Conservation (phyloP, 2,329 filamentous ascomycete genomes). For the Scedosporium minutisporum region DNA sequence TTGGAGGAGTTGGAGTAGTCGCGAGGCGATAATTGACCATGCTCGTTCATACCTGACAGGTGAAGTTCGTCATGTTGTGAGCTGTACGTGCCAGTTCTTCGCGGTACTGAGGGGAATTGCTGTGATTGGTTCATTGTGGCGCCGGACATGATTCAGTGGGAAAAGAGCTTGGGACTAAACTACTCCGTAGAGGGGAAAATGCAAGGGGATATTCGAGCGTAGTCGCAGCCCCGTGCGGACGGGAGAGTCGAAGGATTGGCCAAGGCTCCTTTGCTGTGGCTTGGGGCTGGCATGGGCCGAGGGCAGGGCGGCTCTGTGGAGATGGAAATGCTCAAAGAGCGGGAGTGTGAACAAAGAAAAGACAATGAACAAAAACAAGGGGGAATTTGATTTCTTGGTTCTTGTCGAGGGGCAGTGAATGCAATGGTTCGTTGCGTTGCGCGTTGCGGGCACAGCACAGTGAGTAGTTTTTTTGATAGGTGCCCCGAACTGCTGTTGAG, state of each 20-base stretch:
- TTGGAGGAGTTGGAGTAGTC: constrained; percentile 28
- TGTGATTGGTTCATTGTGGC: constrained; percentile 30
- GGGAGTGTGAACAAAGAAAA: not conserved
- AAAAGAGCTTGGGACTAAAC: not conserved
- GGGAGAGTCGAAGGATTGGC: not conserved
- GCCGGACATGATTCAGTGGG: not conserved
- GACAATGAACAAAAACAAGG: not conserved
- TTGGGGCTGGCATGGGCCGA: not conserved
- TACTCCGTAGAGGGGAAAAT: not conserved
- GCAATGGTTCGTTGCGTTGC: no score
- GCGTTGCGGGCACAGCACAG: no score
- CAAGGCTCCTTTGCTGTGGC: not conserved
- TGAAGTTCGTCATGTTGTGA: constrained; percentile 43
- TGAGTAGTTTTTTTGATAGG: no score
- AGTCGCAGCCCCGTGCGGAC: not conserved
- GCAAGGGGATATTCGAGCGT: not conserved
- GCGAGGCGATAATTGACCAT: constrained; percentile 34
- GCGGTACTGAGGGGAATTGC: constrained; percentile 22
- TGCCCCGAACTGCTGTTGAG: no score
- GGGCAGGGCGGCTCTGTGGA: no score
- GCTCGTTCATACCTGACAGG: constrained; percentile 38
- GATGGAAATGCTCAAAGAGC: not conserved
- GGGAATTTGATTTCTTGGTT: not conserved
- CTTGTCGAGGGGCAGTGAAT: not conserved
- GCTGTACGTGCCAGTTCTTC: constrained; percentile 13